Base-by-base conservation (phyloP, 2,329 filamentous ascomycete genomes). In the Taxawa tesnikishii region DNA sequence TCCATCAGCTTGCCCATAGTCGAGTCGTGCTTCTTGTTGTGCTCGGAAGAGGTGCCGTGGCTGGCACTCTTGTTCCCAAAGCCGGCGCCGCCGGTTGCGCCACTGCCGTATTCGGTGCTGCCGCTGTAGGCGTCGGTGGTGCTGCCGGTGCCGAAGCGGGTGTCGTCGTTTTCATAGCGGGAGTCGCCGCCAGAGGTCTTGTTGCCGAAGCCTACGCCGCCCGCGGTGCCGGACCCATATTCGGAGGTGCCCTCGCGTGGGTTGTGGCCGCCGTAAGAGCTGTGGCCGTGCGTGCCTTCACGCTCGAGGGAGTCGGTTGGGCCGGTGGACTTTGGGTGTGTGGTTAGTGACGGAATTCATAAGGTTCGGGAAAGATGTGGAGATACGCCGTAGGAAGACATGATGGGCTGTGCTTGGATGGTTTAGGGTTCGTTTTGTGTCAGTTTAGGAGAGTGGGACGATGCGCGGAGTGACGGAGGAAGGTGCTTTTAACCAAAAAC, bases 1-100 rank as follows among this genome's bases (percentile, higher is more conserved):
- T 77, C 68, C 50, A 75, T 55, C 15, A 75, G 35, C 54, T 70
- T 74, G 28, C 71, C 71, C 14, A 70, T 32, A 11, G 61, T 63
- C 31, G 65, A 69, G 46, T 68, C 63, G 19, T 23, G 8, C 8
- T n/a, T 23, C 8, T 23, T 23, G 19, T 23, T n/a, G 19, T 23
- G n/a, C 19, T 23, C 19, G n/a, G n/a, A n/a, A n/a, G n/a, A n/a
- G n/a, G n/a, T n/a, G 16, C 33, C 24, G 31, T 23, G 17, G 37
- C 28, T n/a, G 42, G 38, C 21, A 43, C 44, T 43, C 37, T 56
- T 57, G 39, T 57, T 57, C 24, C 53, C 57, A 33, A 54, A 55
- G 8, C 52, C 53, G 3, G 54, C 51, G 10, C 54, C 51, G 18
- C 48, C 47, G 4, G 48, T 51, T 1, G 44, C 42, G 6, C 51